A percentile compares a stretch with the other conserved stretches of the same genome.
phyloP scores from a whole-genome alignment of 768 basidiomycete genomes.

The Mrakia hoshinonis region DNA sequence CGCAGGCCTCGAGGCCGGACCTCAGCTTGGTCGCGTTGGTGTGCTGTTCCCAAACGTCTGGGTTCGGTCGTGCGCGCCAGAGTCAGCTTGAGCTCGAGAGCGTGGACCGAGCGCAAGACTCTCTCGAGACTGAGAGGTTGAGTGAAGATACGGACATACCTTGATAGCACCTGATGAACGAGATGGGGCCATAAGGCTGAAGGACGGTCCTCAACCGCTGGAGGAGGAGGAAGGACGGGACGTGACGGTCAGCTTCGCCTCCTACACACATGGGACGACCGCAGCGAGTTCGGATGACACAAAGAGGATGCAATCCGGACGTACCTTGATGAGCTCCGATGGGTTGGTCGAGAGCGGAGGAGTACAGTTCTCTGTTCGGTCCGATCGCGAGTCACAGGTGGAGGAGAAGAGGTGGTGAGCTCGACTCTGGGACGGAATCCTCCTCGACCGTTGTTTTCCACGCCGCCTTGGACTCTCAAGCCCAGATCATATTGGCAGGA shows the following conservation, averaged over 20 bases:
- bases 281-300: too few relatives aligned
- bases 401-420: not conserved
- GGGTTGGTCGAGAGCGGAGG: conserved; percentile 19
- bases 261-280: too few relatives aligned
- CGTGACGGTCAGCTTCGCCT: not conserved
- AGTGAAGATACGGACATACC: not conserved
- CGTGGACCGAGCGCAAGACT: too few relatives aligned
- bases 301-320: too few relatives aligned
- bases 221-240: not conserved
- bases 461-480: too few relatives aligned
- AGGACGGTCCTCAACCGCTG: conserved; percentile 2
- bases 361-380: conserved; percentile 18
- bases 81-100: too few relatives aligned
- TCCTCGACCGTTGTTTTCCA: not conserved
- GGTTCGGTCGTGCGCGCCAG: too few relatives aligned
- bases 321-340: not conserved
- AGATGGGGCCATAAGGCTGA: conserved; percentile 7
- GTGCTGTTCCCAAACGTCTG: conserved; percentile 13
- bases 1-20: conserved; percentile 14
- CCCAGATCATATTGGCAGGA: not conserved
- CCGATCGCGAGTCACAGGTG: not conserved
- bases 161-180: conserved; percentile 15
- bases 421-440: not conserved
- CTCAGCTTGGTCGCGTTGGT: conserved; percentile 16
- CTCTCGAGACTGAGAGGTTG: too few relatives aligned